These are phyloP conservation scores for Leccinum ochraceum DNA, from an alignment of 768 basidiomycete species.

Conservation along the genomic window DNA sequence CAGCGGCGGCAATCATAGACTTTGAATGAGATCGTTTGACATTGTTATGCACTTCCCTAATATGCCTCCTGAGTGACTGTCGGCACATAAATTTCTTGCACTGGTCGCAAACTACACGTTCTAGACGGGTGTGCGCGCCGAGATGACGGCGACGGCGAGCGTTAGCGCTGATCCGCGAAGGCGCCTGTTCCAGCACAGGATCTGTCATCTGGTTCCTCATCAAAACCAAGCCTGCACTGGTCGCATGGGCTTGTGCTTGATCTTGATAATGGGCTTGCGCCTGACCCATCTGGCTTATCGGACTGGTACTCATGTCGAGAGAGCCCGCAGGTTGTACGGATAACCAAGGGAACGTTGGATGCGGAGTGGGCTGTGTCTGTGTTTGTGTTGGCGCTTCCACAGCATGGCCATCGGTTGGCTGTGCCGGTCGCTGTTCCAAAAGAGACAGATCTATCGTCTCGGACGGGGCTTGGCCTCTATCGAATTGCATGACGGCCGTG, in stretches of 20 bases:
- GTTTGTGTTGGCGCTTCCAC: constrained; percentile 10
- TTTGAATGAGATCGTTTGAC: constrained; percentile 17
- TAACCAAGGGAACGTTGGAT: not conserved
- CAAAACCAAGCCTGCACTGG: not conserved
- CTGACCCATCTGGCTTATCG: not conserved
- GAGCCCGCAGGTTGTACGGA: not conserved
- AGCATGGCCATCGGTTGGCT: constrained; percentile 19
- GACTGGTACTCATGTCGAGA: not conserved
- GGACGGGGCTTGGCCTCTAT: constrained; percentile 17
- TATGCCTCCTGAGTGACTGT: constrained; percentile 23
- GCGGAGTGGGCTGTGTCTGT: constrained; percentile 4
- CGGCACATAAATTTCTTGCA: constrained; percentile 19
- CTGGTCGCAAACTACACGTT: not conserved
- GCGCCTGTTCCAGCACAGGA: constrained; percentile 5
- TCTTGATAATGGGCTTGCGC: not conserved
- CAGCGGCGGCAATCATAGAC: not conserved
- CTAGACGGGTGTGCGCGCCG: not conserved
- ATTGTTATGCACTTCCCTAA: constrained; percentile 19
- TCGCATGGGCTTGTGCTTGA: not conserved
- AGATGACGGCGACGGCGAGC: not conserved
- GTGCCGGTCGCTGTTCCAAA: not conserved
- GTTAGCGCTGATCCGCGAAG: constrained; percentile 4
- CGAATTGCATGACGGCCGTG: not conserved
- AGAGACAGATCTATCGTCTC: not conserved
- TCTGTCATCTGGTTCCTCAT: not conserved